Base-by-base conservation (phyloP, 2,329 filamentous ascomycete species). In the Microdochium trichocladiopsis region DNA sequence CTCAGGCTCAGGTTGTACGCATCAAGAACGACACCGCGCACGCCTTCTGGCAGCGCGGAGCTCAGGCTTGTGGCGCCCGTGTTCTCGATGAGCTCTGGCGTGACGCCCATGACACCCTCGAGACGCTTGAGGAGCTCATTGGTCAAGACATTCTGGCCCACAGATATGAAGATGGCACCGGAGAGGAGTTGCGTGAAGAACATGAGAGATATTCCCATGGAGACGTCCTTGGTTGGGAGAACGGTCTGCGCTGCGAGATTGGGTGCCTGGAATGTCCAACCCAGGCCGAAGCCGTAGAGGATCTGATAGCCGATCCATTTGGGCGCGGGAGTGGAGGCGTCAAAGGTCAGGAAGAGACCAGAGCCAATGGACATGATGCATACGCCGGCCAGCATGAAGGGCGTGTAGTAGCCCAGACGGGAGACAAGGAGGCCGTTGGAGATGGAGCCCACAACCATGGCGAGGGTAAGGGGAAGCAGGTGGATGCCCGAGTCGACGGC, bases 1-100 rank as follows among this genome's bases (percentile, higher is more conserved):
- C 75, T 74, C 36, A 90, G 65, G 0, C 83, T 73, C 23, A 71
- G 63, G 61, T 88, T 88, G 68, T 90, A 90, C 0, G 75, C 82
- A 1, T 51, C 18, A 36, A 72, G 54, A 12, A 60, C 62, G 1
- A 50, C 41, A 4, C 52, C 60, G 22, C 63, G 61, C 14, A 67
- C 58, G 11, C 60, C 37, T 1, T 52, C 10, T 0, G 62, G 53
- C 22, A 65, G 56, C 1, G 55, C 54, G 10, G 48, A 36, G 47
- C 58, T 57, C 5, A 67, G 45, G 4, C 56, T 55, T 0, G 63
- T 66, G 3, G 67, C 69, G 36, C 69, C 69, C 11, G 57, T 64
- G 8, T 58, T 47, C 43, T 61, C 54, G 25, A 70, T 60, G 37
- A 62, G 48, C 2, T 24, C 49, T 0, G 64, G 52, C 18, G 64